Conservation (phyloP, 2,329 filamentous ascomycete species). For the Coniochaeta sp. region DNA sequence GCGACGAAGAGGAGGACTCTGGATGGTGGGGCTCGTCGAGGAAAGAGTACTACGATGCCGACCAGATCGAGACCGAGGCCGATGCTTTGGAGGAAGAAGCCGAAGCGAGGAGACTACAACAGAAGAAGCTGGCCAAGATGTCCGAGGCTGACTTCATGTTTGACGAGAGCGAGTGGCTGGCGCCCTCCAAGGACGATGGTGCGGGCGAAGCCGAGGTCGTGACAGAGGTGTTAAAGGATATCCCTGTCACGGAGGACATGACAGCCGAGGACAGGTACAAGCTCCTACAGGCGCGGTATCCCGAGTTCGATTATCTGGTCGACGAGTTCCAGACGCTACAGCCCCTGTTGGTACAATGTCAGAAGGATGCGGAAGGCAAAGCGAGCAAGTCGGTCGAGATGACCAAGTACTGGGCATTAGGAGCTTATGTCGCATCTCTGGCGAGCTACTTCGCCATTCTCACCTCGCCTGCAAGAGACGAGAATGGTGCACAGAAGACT, state of each 20-base stretch:
- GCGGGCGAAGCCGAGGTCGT: slow-evolving; percentile 50
- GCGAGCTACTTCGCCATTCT: slow-evolving; percentile 92
- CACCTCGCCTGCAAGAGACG: slow-evolving; percentile 66
- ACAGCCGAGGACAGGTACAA: slow-evolving; percentile 63
- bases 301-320: slow-evolving; percentile 82
- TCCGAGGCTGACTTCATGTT: slow-evolving; percentile 88
- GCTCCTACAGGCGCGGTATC: slow-evolving; percentile 74
- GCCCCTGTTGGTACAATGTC: slow-evolving; percentile 51
- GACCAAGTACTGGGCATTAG: slow-evolving; percentile 71
- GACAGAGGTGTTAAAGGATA: slow-evolving; percentile 76
- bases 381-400: slow-evolving; percentile 47
- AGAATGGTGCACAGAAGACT: slow-evolving; percentile 44
- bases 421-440: slow-evolving; percentile 78
- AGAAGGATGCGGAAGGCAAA: slow-evolving; percentile 47
- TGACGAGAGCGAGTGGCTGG: slow-evolving; percentile 80
- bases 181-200: slow-evolving; percentile 36
- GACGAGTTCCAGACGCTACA: slow-evolving; percentile 73
- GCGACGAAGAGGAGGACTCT: slow-evolving; percentile 44
- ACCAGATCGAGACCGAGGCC: slow-evolving; percentile 57
- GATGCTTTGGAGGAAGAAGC: slow-evolving; percentile 83
- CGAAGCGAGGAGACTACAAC: slow-evolving; percentile 80
- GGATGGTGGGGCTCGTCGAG: slow-evolving; percentile 82
- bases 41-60: slow-evolving; percentile 89
- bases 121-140: slow-evolving; percentile 87
- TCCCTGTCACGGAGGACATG: slow-evolving; percentile 78